Percentiles rank a stretch among this genome's conserved stretches.
phyloP scores from a whole-genome alignment of 2,329 filamentous ascomycete species.

The Sporothrix phasma region DNA sequence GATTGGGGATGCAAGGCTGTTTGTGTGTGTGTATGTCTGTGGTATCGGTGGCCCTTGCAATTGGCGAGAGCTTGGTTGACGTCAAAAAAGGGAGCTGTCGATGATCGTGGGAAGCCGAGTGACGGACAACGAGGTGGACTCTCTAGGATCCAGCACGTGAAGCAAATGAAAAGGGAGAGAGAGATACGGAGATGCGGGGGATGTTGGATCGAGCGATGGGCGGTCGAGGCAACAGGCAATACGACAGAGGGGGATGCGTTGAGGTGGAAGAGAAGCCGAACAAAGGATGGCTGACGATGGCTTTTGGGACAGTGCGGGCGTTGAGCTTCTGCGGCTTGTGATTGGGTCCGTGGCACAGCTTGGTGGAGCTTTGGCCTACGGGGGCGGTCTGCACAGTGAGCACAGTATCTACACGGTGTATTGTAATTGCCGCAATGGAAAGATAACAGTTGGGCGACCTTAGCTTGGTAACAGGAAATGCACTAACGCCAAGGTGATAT shows the following conservation, averaged over 20 bases:
- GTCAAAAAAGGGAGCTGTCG: neutral
- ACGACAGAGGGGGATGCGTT: neutral
- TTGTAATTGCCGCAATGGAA: conserved; percentile 15
- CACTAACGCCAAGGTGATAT: neutral
- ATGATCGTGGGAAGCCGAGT: neutral
- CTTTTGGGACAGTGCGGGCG: conserved; percentile 3
- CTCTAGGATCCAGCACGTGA: neutral
- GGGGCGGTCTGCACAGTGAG: conserved; percentile 10
- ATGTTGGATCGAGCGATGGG: neutral
- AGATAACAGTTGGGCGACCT: conserved; percentile 7
- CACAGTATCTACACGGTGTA: conserved; percentile 10
- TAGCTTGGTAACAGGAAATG: neutral
- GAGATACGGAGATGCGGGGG: neutral
- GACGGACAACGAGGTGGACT: neutral
- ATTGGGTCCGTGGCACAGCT: conserved; percentile 9
- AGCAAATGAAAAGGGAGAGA: neutral
- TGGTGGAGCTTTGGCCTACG: conserved; percentile 11
- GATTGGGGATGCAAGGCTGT: neutral
- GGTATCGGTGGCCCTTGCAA: too few relatives aligned
- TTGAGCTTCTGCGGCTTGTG: conserved; percentile 15
- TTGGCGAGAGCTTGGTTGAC: neutral
- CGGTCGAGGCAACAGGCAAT: neutral
- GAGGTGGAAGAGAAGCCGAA: neutral
- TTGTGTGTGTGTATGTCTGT: neutral
- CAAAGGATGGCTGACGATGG: conserved; percentile 7